Percentiles rank a stretch among this genome's conserved stretches.
phyloP scores from a whole-genome alignment of 306 rosid species.

The Medicago truncatula region DNA sequence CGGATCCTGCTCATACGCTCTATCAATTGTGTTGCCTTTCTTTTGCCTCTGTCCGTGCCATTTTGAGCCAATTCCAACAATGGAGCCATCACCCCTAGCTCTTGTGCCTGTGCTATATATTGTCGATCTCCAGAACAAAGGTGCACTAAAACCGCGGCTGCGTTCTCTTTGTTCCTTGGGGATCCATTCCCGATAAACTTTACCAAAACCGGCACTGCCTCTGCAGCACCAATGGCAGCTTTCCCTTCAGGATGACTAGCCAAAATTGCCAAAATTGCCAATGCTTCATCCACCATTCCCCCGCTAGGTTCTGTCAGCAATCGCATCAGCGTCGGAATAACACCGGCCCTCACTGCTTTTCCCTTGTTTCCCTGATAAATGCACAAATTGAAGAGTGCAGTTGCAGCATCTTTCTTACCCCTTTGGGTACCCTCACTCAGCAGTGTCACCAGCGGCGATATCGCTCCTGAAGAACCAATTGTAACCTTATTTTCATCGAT shows the following conservation, averaged over 20 bases:
- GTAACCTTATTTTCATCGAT: constrained; percentile 86
- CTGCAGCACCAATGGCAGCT: constrained; percentile 75
- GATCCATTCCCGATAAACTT: constrained; percentile 84
- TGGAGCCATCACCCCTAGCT: constrained; percentile 69
- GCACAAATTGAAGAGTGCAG: constrained; percentile 96
- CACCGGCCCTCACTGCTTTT: constrained; percentile 94
- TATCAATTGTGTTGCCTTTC: constrained; percentile 87
- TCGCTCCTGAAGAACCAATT: constrained; percentile 89
- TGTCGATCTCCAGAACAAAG: constrained; percentile 86
- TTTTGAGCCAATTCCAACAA: constrained; percentile 77
- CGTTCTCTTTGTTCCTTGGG: constrained; percentile 93
- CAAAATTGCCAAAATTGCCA: constrained; percentile 92
- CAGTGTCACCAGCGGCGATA: constrained; percentile 84
- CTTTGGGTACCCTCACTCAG: constrained; percentile 95
- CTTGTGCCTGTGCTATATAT: constrained; percentile 71
- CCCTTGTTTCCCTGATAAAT: constrained; percentile 98
- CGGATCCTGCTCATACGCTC: constrained; percentile 79
- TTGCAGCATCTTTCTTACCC: constrained; percentile 98
- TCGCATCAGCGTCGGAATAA: constrained; percentile 85
- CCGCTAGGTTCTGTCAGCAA: constrained; percentile 82
- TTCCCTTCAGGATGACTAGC: constrained; percentile 95
- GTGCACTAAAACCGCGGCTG: constrained; percentile 93
- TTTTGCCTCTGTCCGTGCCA: constrained; percentile 95
- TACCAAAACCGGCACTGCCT: constrained; percentile 90
- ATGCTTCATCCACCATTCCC: constrained; percentile 97